phyloP scores from a whole-genome alignment of 257 asterid genomes.

The Solanum habrochaites region DNA sequence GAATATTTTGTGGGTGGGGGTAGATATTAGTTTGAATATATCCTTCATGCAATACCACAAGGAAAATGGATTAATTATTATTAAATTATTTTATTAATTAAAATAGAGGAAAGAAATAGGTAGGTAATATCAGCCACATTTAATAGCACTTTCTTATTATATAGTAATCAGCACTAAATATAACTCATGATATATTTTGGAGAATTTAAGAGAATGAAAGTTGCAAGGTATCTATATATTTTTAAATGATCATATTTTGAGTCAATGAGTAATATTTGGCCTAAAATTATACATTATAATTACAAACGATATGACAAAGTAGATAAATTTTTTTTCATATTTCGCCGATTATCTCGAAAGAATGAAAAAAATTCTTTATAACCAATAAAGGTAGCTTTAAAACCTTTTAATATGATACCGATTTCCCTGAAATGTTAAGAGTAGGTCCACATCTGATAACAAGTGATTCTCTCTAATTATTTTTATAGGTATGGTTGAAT shows the following conservation, averaged over 20 bases:
- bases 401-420: background rate
- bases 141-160: background rate
- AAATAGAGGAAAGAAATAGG: background rate
- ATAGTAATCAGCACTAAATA: background rate
- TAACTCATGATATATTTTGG: background rate
- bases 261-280: background rate
- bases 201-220: background rate
- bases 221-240: background rate
- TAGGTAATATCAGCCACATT: background rate
- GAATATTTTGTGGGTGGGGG: background rate
- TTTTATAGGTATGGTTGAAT: rapidly evolving
- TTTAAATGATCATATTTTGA: background rate
- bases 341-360: rapidly evolving
- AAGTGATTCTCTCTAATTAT: background rate
- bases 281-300: background rate
- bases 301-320: rapidly evolving
- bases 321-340: rapidly evolving
- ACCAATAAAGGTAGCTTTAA: background rate
- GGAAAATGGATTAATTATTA: background rate
- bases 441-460: background rate
- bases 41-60: background rate
- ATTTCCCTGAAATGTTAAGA: background rate
- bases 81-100: background rate
- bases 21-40: background rate
- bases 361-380: background rate